These are phyloP conservation scores for Dryadomyces quercus-mongolicae DNA, from an alignment of 2,329 filamentous ascomycete genomes.

Conservation along the genomic window DNA sequence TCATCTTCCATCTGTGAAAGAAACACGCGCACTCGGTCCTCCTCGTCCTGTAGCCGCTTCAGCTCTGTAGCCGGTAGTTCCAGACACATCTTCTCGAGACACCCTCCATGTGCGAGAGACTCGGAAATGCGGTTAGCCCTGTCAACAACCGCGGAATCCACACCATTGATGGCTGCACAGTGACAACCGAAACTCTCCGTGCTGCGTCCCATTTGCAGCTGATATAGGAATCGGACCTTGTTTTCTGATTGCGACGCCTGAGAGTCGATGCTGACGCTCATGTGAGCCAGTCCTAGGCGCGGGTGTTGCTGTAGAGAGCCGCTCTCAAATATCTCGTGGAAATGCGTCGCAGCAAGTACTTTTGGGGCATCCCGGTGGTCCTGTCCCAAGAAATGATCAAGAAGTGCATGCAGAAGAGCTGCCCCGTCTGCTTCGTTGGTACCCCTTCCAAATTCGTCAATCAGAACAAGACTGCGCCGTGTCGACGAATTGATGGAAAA, in stretches of 20 bases:
- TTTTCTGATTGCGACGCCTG: constrained; percentile 39
- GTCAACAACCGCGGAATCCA: constrained; percentile 58
- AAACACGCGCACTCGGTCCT: constrained; percentile 46
- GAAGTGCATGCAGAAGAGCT: constrained; percentile 43
- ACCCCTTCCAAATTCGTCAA: constrained; percentile 79
- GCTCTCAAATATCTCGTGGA: constrained; percentile 61
- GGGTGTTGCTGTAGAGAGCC: constrained; percentile 39
- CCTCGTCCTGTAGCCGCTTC: constrained; percentile 55
- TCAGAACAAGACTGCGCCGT: constrained; percentile 64
- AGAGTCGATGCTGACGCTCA: constrained; percentile 54
- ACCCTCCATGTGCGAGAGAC: constrained; percentile 59
- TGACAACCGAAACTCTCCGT: constrained; percentile 72
- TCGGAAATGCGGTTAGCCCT: constrained; percentile 64
- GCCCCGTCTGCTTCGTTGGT: constrained; percentile 46
- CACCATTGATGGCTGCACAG: constrained; percentile 79
- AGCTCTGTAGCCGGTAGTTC: constrained; percentile 52
- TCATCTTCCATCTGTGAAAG: constrained; percentile 21
- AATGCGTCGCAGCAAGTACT: constrained; percentile 50
- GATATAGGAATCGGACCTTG: constrained; percentile 65
- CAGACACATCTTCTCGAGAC: constrained; percentile 62
- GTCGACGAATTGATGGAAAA: constrained; percentile 66
- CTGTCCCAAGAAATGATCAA: constrained; percentile 41
- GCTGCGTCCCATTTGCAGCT: constrained; percentile 53
- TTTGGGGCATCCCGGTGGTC: constrained; percentile 34
- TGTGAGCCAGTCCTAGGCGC: constrained; percentile 50